These are phyloP conservation scores for Tuber indicum DNA, from an alignment of 495 filamentous ascomycete genomes.

Conservation along the genomic window DNA sequence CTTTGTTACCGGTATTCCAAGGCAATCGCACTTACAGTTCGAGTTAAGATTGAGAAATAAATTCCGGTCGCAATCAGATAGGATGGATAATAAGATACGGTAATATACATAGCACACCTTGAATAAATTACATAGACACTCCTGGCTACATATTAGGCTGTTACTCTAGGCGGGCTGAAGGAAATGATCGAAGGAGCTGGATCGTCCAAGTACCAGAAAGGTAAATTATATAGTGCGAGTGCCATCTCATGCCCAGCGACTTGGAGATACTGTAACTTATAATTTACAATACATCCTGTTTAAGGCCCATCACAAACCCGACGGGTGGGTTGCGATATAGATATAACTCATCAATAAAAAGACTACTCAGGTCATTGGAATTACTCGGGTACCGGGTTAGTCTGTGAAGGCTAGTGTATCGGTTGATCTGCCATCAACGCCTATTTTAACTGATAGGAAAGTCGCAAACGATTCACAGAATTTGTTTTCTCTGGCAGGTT, in stretches of 20 bases:
- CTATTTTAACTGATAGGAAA: not conserved
- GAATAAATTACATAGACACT: not conserved
- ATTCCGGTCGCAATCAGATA: not conserved
- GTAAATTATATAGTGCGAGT: not conserved
- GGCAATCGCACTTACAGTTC: not conserved
- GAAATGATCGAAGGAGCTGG: not conserved
- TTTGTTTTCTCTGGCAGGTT: not conserved
- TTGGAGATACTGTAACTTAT: not conserved
- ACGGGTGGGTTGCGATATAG: not conserved
- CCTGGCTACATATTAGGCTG: not conserved
- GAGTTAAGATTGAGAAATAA: not conserved
- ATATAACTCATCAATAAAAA: not conserved
- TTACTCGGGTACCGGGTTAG: not conserved
- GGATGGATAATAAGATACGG: too few relatives aligned
- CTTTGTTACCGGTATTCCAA: not conserved
- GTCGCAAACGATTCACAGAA: not conserved
- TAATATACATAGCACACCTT: not conserved
- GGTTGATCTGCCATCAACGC: not conserved
- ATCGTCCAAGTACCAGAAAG: not conserved
- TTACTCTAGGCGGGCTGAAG: not conserved
- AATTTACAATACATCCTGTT: not conserved
- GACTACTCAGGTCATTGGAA: not conserved
- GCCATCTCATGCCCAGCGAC: not conserved
- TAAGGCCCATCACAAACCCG: not conserved
- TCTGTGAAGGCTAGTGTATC: not conserved